phyloP scores from a whole-genome alignment of 2,329 filamentous ascomycete species.

The Neonectria hederae region DNA sequence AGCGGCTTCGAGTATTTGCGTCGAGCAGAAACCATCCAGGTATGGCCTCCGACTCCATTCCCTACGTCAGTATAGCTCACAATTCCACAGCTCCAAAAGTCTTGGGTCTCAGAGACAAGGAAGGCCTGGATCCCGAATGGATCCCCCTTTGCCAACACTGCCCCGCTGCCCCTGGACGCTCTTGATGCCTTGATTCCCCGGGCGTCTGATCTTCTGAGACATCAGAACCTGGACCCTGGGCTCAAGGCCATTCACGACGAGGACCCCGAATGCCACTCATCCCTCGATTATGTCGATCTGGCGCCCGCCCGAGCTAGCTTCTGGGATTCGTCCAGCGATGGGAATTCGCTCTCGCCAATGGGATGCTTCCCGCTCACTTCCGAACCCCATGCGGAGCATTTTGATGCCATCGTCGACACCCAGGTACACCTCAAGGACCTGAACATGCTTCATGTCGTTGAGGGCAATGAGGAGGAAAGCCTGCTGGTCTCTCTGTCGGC shows the following conservation, averaged over 20 bases:
- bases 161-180: neutral
- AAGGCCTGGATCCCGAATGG: constrained; percentile 12
- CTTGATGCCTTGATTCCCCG: constrained; percentile 10
- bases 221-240: neutral
- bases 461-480: constrained; percentile 25
- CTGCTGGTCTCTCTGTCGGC: constrained; percentile 16
- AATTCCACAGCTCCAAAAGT: constrained; percentile 26
- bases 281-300: constrained; percentile 19
- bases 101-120: constrained; percentile 19
- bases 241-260: constrained; percentile 6
- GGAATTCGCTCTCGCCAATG: constrained; percentile 11
- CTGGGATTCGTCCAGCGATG: constrained; percentile 25
- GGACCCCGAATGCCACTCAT: constrained; percentile 2
- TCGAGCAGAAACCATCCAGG: constrained; percentile 26
- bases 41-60: neutral
- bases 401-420: constrained; percentile 25
- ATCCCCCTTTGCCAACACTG: neutral
- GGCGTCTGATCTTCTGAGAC: constrained; percentile 20
- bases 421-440: constrained; percentile 24
- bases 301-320: constrained; percentile 17
- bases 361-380: constrained; percentile 28
- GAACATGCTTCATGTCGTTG: constrained; percentile 27
- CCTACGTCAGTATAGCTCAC: neutral
- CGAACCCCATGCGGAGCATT: constrained; percentile 25
- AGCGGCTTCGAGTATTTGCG: constrained; percentile 31